These are phyloP conservation scores for Helicocarpus griseus DNA, from an alignment of 2,329 filamentous ascomycete species.

Conservation along the genomic window DNA sequence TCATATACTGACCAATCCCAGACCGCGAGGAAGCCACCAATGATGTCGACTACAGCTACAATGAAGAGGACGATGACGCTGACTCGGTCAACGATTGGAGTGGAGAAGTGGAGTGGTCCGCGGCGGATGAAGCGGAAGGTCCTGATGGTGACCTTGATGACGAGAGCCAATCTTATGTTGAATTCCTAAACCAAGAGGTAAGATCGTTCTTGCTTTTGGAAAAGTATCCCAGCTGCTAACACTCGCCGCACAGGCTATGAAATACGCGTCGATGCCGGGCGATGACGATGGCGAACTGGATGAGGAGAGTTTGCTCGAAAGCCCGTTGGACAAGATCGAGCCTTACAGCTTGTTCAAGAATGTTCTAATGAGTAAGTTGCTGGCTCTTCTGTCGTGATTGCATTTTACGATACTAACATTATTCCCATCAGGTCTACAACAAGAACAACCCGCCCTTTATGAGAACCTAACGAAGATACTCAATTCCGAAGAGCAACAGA, in stretches of 20 bases:
- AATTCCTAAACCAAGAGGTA: slow-evolving; percentile 89
- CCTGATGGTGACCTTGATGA: slow-evolving; percentile 63
- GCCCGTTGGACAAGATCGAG: slow-evolving; percentile 88
- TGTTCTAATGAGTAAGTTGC: slow-evolving; percentile 65
- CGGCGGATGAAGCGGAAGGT: slow-evolving; percentile 54
- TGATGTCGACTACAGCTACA: slow-evolving; percentile 70
- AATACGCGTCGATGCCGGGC: slow-evolving; percentile 63
- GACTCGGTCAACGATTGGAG: slow-evolving; percentile 79
- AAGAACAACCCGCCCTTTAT: slow-evolving; percentile 85
- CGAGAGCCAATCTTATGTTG: slow-evolving; percentile 86
- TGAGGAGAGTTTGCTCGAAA: slow-evolving; percentile 86
- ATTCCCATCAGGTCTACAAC: slow-evolving; percentile 61
- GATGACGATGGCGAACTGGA: slow-evolving; percentile 86
- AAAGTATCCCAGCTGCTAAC: slow-evolving; percentile 9
- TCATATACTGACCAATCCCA: slow-evolving; percentile 21
- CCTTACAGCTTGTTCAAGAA: slow-evolving; percentile 83
- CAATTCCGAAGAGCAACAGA: slow-evolving; percentile 66
- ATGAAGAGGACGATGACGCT: slow-evolving; percentile 72
- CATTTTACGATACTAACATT: slow-evolving; percentile 12
- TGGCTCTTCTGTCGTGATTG: neutral
- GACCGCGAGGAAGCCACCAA: slow-evolving; percentile 85
- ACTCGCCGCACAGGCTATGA: slow-evolving; percentile 53
- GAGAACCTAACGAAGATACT: slow-evolving; percentile 68
- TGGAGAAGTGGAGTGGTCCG: slow-evolving; percentile 60
- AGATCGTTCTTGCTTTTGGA: slow-evolving; percentile 17